A percentile compares a stretch with the other conserved stretches of the same genome.
These are phyloP conservation scores for Ceratocystis destructans DNA, from an alignment of 2,329 filamentous ascomycete genomes.

Conservation along the genomic window DNA sequence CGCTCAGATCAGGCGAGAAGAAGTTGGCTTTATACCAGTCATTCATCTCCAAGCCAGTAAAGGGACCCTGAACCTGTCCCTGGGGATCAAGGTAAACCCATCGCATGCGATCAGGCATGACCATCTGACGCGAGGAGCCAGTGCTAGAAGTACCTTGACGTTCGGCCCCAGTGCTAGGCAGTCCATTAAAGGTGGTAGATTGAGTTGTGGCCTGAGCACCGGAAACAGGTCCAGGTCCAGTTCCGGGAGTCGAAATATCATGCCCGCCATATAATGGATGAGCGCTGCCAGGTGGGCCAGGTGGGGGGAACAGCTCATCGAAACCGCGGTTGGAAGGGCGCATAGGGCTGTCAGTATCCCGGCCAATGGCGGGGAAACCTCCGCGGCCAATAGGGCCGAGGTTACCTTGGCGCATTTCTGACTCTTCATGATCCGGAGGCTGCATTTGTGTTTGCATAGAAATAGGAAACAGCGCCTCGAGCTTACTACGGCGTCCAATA, in stretches of 20 bases:
- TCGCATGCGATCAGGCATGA: slow-evolving; percentile 97
- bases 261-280: slow-evolving; percentile 24
- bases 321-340: slow-evolving; percentile 41
- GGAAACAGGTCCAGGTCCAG: neutral
- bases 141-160: slow-evolving; percentile 33
- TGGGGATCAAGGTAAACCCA: slow-evolving; percentile 98
- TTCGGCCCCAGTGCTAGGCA: slow-evolving; percentile 26
- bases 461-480: slow-evolving; percentile 74
- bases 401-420: slow-evolving; percentile 49
- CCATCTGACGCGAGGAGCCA: slow-evolving; percentile 74
- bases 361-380: slow-evolving; percentile 39
- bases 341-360: slow-evolving; percentile 48
- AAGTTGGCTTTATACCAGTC: slow-evolving; percentile 99
- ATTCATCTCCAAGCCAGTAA: slow-evolving; percentile 96
- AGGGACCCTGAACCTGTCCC: slow-evolving; percentile 82
- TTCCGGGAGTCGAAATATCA: slow-evolving; percentile 22
- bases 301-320: slow-evolving; percentile 38
- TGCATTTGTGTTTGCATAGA: slow-evolving; percentile 91
- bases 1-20: slow-evolving; percentile 85
- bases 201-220: slow-evolving; percentile 2
- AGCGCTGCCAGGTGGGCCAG: slow-evolving; percentile 23
- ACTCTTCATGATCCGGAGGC: slow-evolving; percentile 52
- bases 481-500: slow-evolving; percentile 62
- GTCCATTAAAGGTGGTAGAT: slow-evolving; percentile 6
- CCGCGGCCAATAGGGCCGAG: slow-evolving; percentile 55